Percentiles rank a stretch among this genome's conserved stretches.
Evolutionary conservation across 2,329 filamentous ascomycete genomes (phyloP).

Genomic region (Fusarium palustre): DNA sequence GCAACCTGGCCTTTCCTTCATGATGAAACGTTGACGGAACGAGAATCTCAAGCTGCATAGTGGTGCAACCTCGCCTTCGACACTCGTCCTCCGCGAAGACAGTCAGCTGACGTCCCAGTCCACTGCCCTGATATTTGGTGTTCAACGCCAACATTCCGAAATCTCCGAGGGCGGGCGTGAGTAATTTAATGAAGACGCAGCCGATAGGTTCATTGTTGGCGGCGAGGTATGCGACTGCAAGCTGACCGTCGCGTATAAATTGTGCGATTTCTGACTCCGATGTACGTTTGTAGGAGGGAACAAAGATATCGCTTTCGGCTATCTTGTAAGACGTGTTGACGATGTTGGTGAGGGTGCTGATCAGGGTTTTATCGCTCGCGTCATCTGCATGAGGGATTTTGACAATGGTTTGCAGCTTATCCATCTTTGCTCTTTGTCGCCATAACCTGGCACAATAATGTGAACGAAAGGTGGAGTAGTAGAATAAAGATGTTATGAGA

Average conservation of each 20-base stretch:
- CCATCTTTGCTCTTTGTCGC: background rate
- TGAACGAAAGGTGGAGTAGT: rapidly evolving
- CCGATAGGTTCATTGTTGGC: constrained; percentile 34
- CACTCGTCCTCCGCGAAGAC: constrained; percentile 48
- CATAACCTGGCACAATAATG: rapidly evolving
- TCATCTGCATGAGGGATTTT: constrained; percentile 33
- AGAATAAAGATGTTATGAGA: rapidly evolving
- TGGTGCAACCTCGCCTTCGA: constrained; percentile 43
- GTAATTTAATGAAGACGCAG: constrained; percentile 46
- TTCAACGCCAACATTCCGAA: constrained; percentile 50
- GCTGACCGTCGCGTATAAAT: constrained; percentile 37
- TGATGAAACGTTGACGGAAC: constrained; percentile 46
- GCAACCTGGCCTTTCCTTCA: constrained; percentile 44
- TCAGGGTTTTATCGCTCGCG: constrained; percentile 34
- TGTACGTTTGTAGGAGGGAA: constrained; percentile 46
- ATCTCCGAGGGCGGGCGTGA: constrained; percentile 36
- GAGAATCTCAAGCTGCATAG: constrained; percentile 49
- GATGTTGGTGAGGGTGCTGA: constrained; percentile 34
- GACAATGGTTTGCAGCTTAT: constrained; percentile 17
- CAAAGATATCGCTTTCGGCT: constrained; percentile 47
- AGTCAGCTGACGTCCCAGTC: constrained; percentile 43
- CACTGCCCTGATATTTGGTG: constrained; percentile 36
- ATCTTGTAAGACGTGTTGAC: constrained; percentile 47
- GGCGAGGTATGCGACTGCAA: constrained; percentile 43
- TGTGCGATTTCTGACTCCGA: constrained; percentile 33